Evolutionary conservation across 2,329 filamentous ascomycete species (phyloP).

Genomic region (Monosporascus sp.): DNA sequence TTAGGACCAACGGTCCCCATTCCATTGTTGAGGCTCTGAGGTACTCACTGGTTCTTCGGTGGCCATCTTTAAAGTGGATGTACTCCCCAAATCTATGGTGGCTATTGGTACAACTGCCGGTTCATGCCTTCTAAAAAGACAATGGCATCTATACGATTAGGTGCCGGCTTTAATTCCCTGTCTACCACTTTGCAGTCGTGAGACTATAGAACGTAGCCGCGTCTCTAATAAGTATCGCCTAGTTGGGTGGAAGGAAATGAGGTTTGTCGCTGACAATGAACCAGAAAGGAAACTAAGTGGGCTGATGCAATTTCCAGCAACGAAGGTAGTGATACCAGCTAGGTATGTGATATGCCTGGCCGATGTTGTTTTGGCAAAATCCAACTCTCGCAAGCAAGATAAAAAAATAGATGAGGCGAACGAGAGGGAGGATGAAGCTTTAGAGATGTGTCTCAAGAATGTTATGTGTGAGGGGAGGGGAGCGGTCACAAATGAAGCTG

Average conservation of each 20-base stretch:
- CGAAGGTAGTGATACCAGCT: neutral
- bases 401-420: neutral
- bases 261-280: neutral
- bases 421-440: neutral
- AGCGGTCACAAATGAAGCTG: neutral
- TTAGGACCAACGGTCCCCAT: conserved; percentile 3
- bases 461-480: neutral
- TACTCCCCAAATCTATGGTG: conserved; percentile 12
- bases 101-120: conserved; percentile 13
- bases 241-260: neutral
- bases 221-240: neutral
- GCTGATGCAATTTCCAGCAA: neutral
- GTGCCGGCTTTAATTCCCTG: neutral
- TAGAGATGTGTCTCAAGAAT: neutral
- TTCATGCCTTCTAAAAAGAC: conserved; percentile 17
- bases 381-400: neutral
- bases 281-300: neutral
- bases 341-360: neutral
- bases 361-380: neutral
- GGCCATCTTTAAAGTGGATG: conserved; percentile 19
- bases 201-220: neutral
- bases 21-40: neutral
- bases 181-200: neutral
- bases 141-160: neutral
- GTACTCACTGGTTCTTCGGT: conserved; percentile 25